Conservation (phyloP, 768 basidiomycete species). For the Naganishia vaughanmartiniae region DNA sequence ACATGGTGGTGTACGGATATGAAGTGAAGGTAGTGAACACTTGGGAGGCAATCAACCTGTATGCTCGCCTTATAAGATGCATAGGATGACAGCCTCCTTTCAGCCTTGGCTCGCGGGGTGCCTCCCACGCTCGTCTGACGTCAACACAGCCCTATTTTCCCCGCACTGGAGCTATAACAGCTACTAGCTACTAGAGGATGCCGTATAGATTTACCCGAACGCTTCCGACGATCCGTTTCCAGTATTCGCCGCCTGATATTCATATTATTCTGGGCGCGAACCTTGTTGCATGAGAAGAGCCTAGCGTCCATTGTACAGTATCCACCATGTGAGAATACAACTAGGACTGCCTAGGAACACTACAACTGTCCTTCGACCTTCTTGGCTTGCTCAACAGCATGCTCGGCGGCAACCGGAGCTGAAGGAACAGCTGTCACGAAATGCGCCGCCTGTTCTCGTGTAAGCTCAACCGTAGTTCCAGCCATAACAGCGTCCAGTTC, state of each 20-base stretch:
- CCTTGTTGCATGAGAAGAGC: no score
- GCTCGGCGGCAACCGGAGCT: slow-evolving; percentile 23
- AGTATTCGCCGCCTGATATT: no score
- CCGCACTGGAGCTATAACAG: not conserved
- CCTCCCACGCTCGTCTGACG: not conserved
- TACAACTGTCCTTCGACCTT: not conserved
- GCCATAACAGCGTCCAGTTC: slow-evolving; percentile 85
- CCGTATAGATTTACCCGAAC: not conserved
- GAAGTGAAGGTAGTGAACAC: not conserved
- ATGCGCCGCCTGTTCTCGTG: slow-evolving; percentile 50
- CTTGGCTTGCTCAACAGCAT: slow-evolving; percentile 15
- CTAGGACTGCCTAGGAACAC: no score
- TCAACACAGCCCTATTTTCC: slow-evolving; percentile 3
- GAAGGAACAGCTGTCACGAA: slow-evolving; percentile 48
- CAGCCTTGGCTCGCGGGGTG: no score
- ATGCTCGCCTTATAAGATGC: no score
- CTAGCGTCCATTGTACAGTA: no score
- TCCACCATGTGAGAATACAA: no score
- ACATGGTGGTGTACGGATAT: slow-evolving; percentile 10
- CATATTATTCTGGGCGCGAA: not conserved
- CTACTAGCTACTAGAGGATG: not conserved
- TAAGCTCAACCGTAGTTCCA: slow-evolving; percentile 65
- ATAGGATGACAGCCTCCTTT: no score
- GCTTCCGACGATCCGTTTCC: not conserved
- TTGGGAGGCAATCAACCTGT: not conserved